Evolutionary conservation across 192 early-diverging fungal species (phyloP).

Genomic region (Gryganskiella cystojenkinii): DNA sequence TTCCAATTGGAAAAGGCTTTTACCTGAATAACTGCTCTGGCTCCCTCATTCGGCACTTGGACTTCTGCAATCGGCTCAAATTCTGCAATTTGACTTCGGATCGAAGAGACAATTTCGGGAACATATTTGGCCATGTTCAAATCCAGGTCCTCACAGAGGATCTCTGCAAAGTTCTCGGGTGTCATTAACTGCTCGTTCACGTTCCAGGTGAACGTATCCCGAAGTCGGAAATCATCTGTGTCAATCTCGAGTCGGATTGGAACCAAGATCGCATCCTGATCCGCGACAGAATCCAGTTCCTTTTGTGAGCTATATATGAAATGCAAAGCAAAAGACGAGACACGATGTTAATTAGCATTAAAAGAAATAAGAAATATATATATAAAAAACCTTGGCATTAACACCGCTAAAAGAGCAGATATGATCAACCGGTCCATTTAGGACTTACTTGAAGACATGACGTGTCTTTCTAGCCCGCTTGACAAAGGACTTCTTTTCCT

Average conservation of each 20-base stretch:
- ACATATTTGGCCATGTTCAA: conserved; percentile 62
- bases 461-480: conserved; percentile 45
- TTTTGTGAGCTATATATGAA: conserved; percentile 40
- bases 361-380: not conserved
- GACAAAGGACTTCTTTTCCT: conserved; percentile 46
- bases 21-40: conserved; percentile 64
- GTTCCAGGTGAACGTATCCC: conserved; percentile 95
- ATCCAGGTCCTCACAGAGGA: conserved; percentile 83
- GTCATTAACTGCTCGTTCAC: conserved; percentile 84
- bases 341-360: not conserved
- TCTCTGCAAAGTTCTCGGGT: conserved; percentile 87
- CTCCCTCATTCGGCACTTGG: conserved; percentile 53
- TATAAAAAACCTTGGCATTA: no score
- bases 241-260: conserved; percentile 95
- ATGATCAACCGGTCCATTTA: no score
- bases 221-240: conserved; percentile 83
- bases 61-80: conserved; percentile 63
- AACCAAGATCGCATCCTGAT: conserved; percentile 79
- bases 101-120: conserved; percentile 64
- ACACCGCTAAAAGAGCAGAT: no score
- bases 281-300: conserved; percentile 65
- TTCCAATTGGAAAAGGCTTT: no score
- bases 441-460: conserved; percentile 51
- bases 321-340: not conserved
- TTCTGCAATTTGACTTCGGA: conserved; percentile 70